Evolutionary conservation across 2,329 filamentous ascomycete species (phyloP).

Genomic region (Aspergillaceae sp.): DNA sequence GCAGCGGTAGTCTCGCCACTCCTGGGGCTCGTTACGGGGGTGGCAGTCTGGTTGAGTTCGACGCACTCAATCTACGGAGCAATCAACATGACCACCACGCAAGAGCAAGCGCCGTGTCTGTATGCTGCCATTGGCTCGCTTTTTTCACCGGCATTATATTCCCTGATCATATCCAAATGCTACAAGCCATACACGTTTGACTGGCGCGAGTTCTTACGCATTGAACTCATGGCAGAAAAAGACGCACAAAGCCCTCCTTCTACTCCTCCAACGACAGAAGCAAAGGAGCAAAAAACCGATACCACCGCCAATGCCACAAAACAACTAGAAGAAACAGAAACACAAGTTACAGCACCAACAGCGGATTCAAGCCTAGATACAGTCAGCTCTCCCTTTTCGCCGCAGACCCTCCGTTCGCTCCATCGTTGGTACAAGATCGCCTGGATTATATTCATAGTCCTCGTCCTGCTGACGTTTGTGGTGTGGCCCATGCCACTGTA

Average conservation of each 20-base stretch:
- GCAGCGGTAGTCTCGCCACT: slow-evolving; percentile 33
- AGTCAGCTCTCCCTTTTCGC: slow-evolving; percentile 38
- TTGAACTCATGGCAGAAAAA: slow-evolving; percentile 39
- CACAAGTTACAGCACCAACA: neutral
- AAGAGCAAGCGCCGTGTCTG: slow-evolving; percentile 33
- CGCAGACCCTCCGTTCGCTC: slow-evolving; percentile 25
- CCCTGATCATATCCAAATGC: slow-evolving; percentile 35
- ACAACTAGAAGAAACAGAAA: neutral
- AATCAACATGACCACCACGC: slow-evolving; percentile 36
- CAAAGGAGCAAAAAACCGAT: slow-evolving; percentile 6
- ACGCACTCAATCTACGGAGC: slow-evolving; percentile 32
- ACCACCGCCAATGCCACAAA: slow-evolving; percentile 1
- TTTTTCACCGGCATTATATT: slow-evolving; percentile 41
- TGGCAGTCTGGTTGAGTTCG: slow-evolving; percentile 39
- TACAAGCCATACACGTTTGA: slow-evolving; percentile 34
- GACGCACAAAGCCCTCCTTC: neutral
- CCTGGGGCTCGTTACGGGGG: slow-evolving; percentile 36
- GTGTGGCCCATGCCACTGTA: slow-evolving; percentile 45
- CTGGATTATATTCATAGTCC: slow-evolving; percentile 32
- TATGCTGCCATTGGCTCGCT: slow-evolving; percentile 40
- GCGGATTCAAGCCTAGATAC: slow-evolving; percentile 25
- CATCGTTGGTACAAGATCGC: slow-evolving; percentile 35
- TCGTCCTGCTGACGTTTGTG: slow-evolving; percentile 40
- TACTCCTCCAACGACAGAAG: neutral
- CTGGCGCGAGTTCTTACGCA: slow-evolving; percentile 40